These are phyloP conservation scores for Polyplosphaeria fusca DNA, from an alignment of 495 filamentous ascomycete species.

Conservation along the genomic window DNA sequence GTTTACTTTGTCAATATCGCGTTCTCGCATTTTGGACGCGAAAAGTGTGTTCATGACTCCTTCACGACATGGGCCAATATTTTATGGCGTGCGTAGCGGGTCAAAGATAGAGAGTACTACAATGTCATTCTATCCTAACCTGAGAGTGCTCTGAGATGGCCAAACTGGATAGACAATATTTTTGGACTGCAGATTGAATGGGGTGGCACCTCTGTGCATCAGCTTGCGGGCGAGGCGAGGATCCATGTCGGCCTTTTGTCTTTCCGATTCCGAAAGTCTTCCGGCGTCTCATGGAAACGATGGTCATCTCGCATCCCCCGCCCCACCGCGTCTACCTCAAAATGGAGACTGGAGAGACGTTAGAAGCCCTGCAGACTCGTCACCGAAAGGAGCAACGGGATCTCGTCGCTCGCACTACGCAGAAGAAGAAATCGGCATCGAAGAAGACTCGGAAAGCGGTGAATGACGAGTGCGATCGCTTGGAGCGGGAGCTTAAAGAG, in stretches of 20 bases:
- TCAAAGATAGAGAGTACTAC: background rate
- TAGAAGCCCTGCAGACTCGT: slow-evolving; percentile 56
- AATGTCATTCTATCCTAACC: background rate
- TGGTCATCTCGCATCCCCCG: background rate
- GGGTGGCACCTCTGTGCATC: background rate
- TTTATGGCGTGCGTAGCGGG: too few species aligned
- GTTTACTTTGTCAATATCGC: too few species aligned
- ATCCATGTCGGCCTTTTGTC: too few species aligned
- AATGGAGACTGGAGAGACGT: slow-evolving; percentile 12
- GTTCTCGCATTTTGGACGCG: too few species aligned
- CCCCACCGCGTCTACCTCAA: background rate
- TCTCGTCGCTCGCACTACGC: slow-evolving; percentile 76
- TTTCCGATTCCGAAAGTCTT: background rate
- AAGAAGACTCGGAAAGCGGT: slow-evolving; percentile 94
- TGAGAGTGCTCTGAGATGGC: background rate
- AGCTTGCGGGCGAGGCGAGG: background rate
- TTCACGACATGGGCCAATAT: too few species aligned
- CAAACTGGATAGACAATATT: background rate
- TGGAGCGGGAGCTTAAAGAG: slow-evolving; percentile 41
- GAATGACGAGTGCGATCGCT: slow-evolving; percentile 54
- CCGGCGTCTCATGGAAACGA: background rate
- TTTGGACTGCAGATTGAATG: background rate
- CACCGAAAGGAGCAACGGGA: slow-evolving; percentile 90
- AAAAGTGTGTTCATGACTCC: too few species aligned
- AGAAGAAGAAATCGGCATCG: slow-evolving; percentile 91